These are phyloP conservation scores for Cryptococcus maquisensis DNA, from an alignment of 1,284 basidiomycete genomes.

Conservation along the genomic window DNA sequence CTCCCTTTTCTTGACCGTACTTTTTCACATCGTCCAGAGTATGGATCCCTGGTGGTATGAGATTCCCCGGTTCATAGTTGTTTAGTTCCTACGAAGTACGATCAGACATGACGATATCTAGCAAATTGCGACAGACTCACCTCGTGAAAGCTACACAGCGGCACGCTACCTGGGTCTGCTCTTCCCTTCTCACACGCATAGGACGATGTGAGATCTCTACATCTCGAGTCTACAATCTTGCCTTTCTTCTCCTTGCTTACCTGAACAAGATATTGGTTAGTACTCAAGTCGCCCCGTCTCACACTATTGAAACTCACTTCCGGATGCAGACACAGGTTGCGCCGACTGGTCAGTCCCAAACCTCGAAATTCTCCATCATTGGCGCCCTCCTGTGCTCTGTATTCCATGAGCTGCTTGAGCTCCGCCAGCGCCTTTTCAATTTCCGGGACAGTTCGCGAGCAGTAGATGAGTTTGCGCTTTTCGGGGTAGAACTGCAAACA, in stretches of 20 bases:
- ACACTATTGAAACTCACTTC: constrained; percentile 56
- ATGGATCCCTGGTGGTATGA: constrained; percentile 85
- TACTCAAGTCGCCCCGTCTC: not conserved
- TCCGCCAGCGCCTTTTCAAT: constrained; percentile 98
- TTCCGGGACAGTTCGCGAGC: constrained; percentile 99
- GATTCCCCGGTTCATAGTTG: constrained; percentile 74
- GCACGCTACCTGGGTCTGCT: constrained; percentile 83
- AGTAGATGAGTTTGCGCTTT: constrained; percentile 93
- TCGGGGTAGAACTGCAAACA: constrained; percentile 75
- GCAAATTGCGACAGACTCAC: constrained; percentile 50
- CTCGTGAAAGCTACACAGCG: constrained; percentile 94
- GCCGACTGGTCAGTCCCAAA: constrained; percentile 87
- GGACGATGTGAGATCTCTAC: constrained; percentile 89
- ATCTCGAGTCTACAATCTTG: constrained; percentile 92
- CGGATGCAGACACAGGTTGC: constrained; percentile 95
- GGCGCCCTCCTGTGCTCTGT: constrained; percentile 70
- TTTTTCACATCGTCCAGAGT: constrained; percentile 91
- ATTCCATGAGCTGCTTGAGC: constrained; percentile 89
- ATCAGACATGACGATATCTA: not conserved
- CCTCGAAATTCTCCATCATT: constrained; percentile 84
- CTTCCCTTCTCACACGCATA: constrained; percentile 80
- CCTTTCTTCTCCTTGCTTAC: constrained; percentile 97
- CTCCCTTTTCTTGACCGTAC: constrained; percentile 76
- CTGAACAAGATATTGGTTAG: constrained; percentile 48
- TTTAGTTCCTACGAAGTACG: constrained; percentile 58